Base-by-base conservation (phyloP, 768 basidiomycete genomes). In the Gymnopilus dilepis region DNA sequence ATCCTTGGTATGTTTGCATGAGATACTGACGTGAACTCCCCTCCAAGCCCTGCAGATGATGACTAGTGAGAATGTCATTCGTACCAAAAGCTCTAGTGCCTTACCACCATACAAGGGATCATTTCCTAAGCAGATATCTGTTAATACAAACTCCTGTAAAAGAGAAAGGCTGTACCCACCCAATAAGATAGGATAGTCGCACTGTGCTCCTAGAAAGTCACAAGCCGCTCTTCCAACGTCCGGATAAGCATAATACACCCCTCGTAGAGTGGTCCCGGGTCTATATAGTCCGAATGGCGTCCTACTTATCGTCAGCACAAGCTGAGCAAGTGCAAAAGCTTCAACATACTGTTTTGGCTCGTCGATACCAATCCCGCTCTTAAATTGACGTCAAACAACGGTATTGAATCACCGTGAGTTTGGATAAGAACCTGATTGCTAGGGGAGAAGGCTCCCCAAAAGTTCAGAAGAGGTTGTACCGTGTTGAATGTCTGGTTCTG, bases 371-470 rank as follows among this genome's bases (percentile, higher is more conserved):
- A 92, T 80, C 8, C 91, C 91, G 60, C 88, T 91, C 91, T 89
- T 67, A 22, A 42, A 24, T 6, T 38, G 2, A 34, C 15, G 22
- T 21, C 15, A 52, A 9, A 26, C 7, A 26, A 12, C 31, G 4
- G n/a, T 42, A 13, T 13, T 6, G 56, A 34, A 15, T 21, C 26
- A n/a, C 21, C 13, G 13, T 33, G 17, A 19, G 19, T 58, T 3
- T 4, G 21, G 26, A 38, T 43, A 61, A 65, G 15, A 34, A 89
- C 92, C 80, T 92, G 89, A 61, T 81, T 81, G 70, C 91, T 92
- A 0, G 91, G 86, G 19, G 88, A 78, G 65, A 91, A 92, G 0
- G 88, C 89, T 5, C 88, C 91, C 89, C 90, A 94, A 65, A 92
- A 91, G 69, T 92, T 93, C 64, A 93, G 74, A 47, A 92, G 75